Conservation (phyloP, 768 basidiomycete genomes). For the Boletus huronensis region DNA sequence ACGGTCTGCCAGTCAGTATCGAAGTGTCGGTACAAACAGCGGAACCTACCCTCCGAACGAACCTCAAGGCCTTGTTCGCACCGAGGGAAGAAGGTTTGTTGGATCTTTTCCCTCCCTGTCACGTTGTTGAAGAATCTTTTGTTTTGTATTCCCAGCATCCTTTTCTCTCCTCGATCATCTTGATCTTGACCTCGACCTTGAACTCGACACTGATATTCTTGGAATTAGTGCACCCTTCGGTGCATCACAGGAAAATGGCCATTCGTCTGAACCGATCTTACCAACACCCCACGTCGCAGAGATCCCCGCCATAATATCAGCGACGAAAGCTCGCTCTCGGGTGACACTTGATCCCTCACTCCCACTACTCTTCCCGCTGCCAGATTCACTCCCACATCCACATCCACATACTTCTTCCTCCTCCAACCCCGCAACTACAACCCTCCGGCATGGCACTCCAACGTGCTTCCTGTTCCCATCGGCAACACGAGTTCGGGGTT, state of each 20-base stretch:
- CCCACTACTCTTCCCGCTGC: conserved; percentile 63
- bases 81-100: conserved; percentile 61
- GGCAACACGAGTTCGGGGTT: conserved; percentile 45
- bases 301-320: background rate
- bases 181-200: conserved; percentile 70
- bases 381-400: conserved; percentile 22
- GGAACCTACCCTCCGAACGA: conserved; percentile 21
- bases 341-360: conserved; percentile 49
- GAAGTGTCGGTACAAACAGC: background rate
- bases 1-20: background rate
- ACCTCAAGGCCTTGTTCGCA: conserved; percentile 72
- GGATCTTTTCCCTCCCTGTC: background rate
- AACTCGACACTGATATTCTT: conserved; percentile 56
- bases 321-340: conserved; percentile 5
- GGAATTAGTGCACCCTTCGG: conserved; percentile 19
- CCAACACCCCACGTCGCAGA: background rate
- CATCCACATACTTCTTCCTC: conserved; percentile 15
- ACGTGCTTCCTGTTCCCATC: conserved; percentile 27
- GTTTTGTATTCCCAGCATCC: conserved; percentile 37
- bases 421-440: conserved; percentile 1
- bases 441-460: conserved; percentile 17
- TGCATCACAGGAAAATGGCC: background rate
- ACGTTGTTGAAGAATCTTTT: background rate
- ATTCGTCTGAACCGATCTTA: conserved; percentile 1
- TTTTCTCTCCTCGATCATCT: conserved; percentile 78